Conservation (phyloP, 805 yeast genomes). For the Sugiyamaella valdiviana region DNA sequence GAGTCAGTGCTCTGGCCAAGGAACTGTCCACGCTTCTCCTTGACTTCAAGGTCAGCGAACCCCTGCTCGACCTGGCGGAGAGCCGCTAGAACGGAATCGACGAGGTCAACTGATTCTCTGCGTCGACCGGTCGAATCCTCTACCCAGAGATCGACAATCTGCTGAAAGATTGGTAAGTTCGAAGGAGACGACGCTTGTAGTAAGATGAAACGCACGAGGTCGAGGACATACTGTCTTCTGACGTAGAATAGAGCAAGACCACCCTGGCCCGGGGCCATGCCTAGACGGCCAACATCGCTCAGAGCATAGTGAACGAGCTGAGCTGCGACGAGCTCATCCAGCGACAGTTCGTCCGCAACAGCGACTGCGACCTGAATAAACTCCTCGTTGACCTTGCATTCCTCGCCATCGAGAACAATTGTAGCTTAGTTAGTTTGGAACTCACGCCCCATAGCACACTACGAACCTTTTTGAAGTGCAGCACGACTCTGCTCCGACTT, state of each 20-base stretch:
- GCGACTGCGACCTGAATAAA: conserved; percentile 56
- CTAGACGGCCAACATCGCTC: conserved; percentile 34
- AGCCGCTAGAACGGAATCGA: neutral
- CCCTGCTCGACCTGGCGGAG: conserved; percentile 43
- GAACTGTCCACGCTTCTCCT: conserved; percentile 44
- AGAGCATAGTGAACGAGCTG: conserved; percentile 53
- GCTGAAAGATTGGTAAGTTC: neutral
- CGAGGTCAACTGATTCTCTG: neutral
- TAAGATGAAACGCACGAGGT: conserved; percentile 25
- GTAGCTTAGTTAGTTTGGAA: conserved; percentile 28
- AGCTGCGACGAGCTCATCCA: conserved; percentile 74
- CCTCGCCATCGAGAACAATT: conserved; percentile 45
- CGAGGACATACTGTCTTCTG: conserved; percentile 68
- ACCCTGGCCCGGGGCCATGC: conserved; percentile 28
- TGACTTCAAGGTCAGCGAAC: conserved; percentile 45
- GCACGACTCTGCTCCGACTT: conserved; percentile 33
- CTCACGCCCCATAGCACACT: neutral
- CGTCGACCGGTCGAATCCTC: conserved; percentile 3
- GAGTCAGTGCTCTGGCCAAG: conserved; percentile 43
- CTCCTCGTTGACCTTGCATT: conserved; percentile 55
- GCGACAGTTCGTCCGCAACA: conserved; percentile 56
- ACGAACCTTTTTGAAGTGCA: conserved; percentile 27
- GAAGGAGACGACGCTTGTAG: conserved; percentile 1
- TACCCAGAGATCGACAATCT: neutral
- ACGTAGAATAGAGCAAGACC: conserved; percentile 65